Evolutionary conservation across 495 filamentous ascomycete species (phyloP).

Genomic region (Podospora comata): DNA sequence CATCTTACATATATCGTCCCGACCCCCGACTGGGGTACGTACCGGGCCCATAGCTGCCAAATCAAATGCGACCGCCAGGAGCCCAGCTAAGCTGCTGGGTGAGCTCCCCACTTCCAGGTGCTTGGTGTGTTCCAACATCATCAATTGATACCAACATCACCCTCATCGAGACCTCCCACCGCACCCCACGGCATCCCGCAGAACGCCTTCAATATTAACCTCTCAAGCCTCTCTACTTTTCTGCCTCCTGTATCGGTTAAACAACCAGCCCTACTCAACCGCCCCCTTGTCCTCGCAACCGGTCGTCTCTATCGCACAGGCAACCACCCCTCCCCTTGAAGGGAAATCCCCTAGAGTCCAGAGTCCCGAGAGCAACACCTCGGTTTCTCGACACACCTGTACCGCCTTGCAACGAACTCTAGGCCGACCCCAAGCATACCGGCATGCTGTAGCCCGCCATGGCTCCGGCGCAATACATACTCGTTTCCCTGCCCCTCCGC

Average conservation of each 20-base stretch:
- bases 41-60: background rate
- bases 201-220: background rate
- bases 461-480: slow-evolving; percentile 42
- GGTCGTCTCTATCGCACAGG: background rate
- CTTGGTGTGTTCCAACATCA: slow-evolving; percentile 9
- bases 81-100: background rate
- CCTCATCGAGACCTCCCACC: slow-evolving; percentile 2
- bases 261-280: background rate
- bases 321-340: background rate
- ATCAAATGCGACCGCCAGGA: background rate
- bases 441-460: slow-evolving; percentile 29
- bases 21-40: background rate
- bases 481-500: slow-evolving; percentile 48
- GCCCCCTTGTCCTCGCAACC: background rate
- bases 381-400: background rate
- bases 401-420: background rate
- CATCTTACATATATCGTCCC: too few relatives aligned
- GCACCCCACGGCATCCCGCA: background rate
- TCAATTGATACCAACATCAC: slow-evolving; percentile 6
- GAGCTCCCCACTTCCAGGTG: slow-evolving; percentile 6
- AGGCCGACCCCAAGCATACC: background rate
- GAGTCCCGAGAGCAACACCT: background rate
- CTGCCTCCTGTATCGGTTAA: background rate
- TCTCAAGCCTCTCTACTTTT: background rate
- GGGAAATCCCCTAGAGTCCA: background rate